These are phyloP conservation scores for Trichoderma gamsii DNA, from an alignment of 495 filamentous ascomycete species.

Conservation along the genomic window DNA sequence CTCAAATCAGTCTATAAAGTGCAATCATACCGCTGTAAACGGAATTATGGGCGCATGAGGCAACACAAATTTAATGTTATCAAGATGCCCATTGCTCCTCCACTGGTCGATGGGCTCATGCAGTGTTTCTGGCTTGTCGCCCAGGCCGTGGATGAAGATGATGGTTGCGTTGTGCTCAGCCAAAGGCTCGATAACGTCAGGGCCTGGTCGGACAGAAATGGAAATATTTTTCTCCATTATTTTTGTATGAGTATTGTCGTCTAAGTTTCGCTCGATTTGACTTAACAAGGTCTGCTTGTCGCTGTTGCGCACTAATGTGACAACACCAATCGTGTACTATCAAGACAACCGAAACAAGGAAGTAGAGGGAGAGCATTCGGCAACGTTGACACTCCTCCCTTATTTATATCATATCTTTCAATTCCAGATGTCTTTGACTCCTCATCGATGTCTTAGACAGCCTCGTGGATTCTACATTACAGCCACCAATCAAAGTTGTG, in stretches of 20 bases:
- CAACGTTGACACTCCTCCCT: not conserved
- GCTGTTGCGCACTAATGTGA: not conserved
- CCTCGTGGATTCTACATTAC: not conserved
- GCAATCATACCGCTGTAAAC: slow-evolving; percentile 61
- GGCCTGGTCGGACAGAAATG: not conserved
- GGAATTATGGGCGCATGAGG: slow-evolving; percentile 83
- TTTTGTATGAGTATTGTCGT: too few relatives aligned
- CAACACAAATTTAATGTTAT: slow-evolving; percentile 79
- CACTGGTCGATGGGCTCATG: slow-evolving; percentile 86
- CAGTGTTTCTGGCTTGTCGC: slow-evolving; percentile 58
- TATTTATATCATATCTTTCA: not conserved
- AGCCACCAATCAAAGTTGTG: not conserved
- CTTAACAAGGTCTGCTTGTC: too few relatives aligned
- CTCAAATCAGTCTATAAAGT: not conserved
- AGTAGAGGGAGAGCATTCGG: not conserved
- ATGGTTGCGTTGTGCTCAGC: slow-evolving; percentile 71
- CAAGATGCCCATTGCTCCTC: slow-evolving; percentile 70
- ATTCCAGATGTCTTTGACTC: not conserved
- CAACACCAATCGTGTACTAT: not conserved
- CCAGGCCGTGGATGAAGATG: slow-evolving; percentile 81
- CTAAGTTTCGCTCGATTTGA: too few relatives aligned
- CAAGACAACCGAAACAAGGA: too few relatives aligned
- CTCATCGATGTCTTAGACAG: not conserved
- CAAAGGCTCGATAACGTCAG: not conserved
- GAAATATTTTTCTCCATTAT: not conserved